Evolutionary conservation across 768 basidiomycete genomes (phyloP).

Genomic region (Naganishia randhawae): DNA sequence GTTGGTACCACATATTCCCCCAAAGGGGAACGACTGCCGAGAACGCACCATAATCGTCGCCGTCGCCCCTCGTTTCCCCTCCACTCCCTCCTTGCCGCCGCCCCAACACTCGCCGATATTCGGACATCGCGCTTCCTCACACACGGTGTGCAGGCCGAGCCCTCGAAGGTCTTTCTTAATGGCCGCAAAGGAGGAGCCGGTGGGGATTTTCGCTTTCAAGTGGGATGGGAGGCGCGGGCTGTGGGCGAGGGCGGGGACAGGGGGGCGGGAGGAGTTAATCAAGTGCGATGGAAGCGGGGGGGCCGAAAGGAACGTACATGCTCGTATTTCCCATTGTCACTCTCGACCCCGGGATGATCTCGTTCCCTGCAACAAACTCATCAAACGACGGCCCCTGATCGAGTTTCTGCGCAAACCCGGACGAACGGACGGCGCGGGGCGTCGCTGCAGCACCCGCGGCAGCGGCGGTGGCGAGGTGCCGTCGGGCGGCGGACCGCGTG

Average conservation of each 20-base stretch:
- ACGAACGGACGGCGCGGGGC: neutral
- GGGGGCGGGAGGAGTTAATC: neutral
- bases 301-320: constrained; percentile 34
- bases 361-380: constrained; percentile 47
- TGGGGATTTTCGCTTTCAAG: constrained; percentile 88
- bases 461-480: constrained; percentile 9
- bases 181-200: constrained; percentile 76
- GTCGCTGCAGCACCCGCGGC: neutral
- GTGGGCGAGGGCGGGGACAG: neutral
- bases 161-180: constrained; percentile 95
- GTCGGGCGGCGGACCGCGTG: neutral
- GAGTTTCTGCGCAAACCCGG: constrained; percentile 30
- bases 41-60: constrained; percentile 91
- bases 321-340: constrained; percentile 46
- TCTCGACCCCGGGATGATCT: constrained; percentile 33
- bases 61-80: constrained; percentile 77
- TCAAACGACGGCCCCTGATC: constrained; percentile 48
- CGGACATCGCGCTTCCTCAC: constrained; percentile 96
- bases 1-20: no score
- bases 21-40: neutral
- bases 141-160: constrained; percentile 87
- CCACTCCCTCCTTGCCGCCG: constrained; percentile 63
- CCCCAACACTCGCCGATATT: constrained; percentile 99
- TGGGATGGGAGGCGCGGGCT: constrained; percentile 82
- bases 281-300: neutral